Percentiles rank a stretch among this genome's conserved stretches.
These are phyloP conservation scores for Phialophora verrucosa DNA, from an alignment of 2,329 filamentous ascomycete species.

Conservation along the genomic window DNA sequence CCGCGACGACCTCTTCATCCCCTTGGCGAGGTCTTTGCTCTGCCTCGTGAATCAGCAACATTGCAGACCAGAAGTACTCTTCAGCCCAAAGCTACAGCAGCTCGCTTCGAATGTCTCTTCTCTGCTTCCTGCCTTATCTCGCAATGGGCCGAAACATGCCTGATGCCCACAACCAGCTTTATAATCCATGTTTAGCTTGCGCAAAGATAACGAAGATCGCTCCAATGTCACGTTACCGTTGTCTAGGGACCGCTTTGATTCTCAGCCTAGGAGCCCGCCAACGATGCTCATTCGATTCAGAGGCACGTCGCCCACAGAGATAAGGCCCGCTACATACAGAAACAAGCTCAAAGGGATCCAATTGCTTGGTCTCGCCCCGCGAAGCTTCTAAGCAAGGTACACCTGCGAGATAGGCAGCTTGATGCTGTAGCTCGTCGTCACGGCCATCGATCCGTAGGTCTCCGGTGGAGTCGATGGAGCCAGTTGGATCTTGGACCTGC, in stretches of 20 bases:
- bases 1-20: background rate
- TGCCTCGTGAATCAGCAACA: background rate
- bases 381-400: constrained; percentile 13
- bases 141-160: background rate
- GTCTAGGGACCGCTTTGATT: background rate
- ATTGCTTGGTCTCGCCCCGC: constrained; percentile 4
- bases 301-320: constrained; percentile 1
- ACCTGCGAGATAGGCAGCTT: constrained; percentile 3
- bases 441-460: background rate
- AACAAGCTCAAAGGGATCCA: background rate
- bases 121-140: background rate
- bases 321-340: background rate
- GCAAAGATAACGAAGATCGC: background rate
- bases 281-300: background rate
- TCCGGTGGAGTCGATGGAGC: background rate
- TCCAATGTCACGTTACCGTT: background rate
- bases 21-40: background rate
- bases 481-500: background rate
- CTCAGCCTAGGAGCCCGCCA: background rate
- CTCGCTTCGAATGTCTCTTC: background rate
- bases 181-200: background rate
- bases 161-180: background rate
- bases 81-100: background rate
- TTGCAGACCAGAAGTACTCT: background rate
- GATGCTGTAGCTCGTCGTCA: background rate